phyloP scores from a whole-genome alignment of 768 basidiomycete species.

The Calvatia gigantea region DNA sequence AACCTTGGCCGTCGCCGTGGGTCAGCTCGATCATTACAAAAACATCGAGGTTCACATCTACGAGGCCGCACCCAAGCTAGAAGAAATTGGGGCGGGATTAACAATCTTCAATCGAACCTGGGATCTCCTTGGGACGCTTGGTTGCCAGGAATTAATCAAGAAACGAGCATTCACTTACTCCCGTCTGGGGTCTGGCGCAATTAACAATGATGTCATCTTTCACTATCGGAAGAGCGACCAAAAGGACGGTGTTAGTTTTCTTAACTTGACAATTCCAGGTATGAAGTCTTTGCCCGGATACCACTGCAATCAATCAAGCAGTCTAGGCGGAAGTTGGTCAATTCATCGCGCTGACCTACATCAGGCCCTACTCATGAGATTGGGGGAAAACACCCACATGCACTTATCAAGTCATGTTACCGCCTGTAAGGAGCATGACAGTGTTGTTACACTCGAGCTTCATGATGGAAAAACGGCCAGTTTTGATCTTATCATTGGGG shows the following conservation, averaged over 20 bases:
- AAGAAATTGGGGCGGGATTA: conserved; percentile 36
- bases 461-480: conserved; percentile 39
- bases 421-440: conserved; percentile 30
- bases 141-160: conserved; percentile 15
- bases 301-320: background rate
- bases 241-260: conserved; percentile 22
- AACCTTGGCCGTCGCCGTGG: conserved; percentile 22
- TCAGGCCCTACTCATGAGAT: conserved; percentile 34
- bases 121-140: conserved; percentile 22
- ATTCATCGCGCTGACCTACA: conserved; percentile 54
- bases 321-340: conserved; percentile 13
- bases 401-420: conserved; percentile 41
- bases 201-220: conserved; percentile 16
- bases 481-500: conserved; percentile 47
- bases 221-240: conserved; percentile 31
- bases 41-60: conserved; percentile 33
- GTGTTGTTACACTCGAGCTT: conserved; percentile 31
- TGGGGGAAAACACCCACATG: conserved; percentile 29
- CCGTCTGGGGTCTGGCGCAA: background rate
- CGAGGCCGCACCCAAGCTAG: conserved; percentile 33
- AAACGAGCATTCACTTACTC: background rate
- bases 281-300: background rate
- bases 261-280: conserved; percentile 26
- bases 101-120: conserved; percentile 29
- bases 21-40: conserved; percentile 22